A percentile compares a stretch with the other conserved stretches of the same genome.
Evolutionary conservation across 2,329 filamentous ascomycete species (phyloP).

Genomic region (Cladosporium velox): DNA sequence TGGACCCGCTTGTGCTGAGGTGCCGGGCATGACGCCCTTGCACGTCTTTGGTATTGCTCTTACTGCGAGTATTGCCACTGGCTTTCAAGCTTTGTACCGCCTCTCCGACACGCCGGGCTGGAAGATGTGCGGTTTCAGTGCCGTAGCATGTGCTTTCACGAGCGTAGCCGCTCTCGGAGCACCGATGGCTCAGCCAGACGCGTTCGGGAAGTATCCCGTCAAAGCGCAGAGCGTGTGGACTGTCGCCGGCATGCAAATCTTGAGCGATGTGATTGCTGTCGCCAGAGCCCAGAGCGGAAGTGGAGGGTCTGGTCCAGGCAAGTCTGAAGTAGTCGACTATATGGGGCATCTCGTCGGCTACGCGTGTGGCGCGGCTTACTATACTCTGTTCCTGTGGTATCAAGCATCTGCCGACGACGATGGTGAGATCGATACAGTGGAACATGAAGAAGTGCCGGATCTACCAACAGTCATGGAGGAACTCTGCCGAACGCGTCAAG

Average conservation of each 20-base stretch:
- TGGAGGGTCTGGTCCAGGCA: neutral
- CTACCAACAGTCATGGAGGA: neutral
- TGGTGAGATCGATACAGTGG: neutral
- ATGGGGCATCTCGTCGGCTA: conserved; percentile 13
- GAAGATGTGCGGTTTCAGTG: conserved; percentile 17
- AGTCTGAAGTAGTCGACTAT: conserved; percentile 3
- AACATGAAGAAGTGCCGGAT: neutral
- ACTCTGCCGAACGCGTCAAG: neutral
- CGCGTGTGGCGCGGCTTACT: conserved; percentile 15
- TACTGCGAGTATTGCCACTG: conserved; percentile 13
- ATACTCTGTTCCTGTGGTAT: conserved; percentile 5
- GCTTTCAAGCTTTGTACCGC: conserved; percentile 6
- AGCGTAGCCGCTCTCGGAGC: conserved; percentile 14
- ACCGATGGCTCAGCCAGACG: neutral
- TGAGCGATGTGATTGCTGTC: neutral
- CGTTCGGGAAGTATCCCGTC: neutral
- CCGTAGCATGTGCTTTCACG: conserved; percentile 10
- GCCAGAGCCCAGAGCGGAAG: neutral
- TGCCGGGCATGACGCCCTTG: conserved; percentile 21
- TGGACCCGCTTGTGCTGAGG: conserved; percentile 7
- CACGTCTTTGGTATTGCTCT: conserved; percentile 22
- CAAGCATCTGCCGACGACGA: neutral
- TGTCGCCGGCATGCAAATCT: conserved; percentile 4
- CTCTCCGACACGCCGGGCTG: neutral
- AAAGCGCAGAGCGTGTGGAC: conserved; percentile 6